phyloP scores from a whole-genome alignment of 2,329 filamentous ascomycete species.

The Fusarium veterinarium region DNA sequence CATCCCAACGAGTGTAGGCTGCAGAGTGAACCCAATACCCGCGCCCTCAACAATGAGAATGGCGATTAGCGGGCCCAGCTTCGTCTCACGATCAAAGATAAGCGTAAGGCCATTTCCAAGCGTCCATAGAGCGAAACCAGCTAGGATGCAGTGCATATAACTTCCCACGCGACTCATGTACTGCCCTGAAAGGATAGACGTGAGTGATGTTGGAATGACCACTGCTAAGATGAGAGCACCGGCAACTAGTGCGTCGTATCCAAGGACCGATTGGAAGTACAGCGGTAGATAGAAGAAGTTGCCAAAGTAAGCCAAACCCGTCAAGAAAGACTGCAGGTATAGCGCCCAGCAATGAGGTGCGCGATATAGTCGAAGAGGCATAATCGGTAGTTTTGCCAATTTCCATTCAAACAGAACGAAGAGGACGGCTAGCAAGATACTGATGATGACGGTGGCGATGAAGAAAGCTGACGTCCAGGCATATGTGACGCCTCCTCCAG shows the following conservation, averaged over 20 bases:
- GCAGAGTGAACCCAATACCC: background rate
- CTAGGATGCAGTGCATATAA: background rate
- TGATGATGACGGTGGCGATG: background rate
- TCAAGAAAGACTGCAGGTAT: background rate
- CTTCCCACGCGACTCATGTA: slow-evolving; percentile 1
- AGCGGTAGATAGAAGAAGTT: background rate
- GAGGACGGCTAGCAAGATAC: background rate
- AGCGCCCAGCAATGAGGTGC: background rate
- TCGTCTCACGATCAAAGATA: background rate
- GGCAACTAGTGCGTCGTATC: background rate
- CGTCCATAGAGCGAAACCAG: slow-evolving; percentile 1
- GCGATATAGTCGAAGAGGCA: background rate
- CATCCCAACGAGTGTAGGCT: background rate
- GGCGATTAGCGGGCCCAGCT: background rate
- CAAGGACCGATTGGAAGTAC: background rate
- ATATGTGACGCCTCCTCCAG: background rate
- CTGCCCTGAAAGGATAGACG: background rate
- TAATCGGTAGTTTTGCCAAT: background rate
- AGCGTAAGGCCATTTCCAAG: background rate
- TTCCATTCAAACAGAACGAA: background rate
- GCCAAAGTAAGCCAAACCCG: background rate
- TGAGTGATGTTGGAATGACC: background rate
- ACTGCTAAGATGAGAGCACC: background rate
- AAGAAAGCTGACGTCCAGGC: background rate
- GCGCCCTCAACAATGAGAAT: background rate